phyloP scores from a whole-genome alignment of 352 stramenopile species.

The Phytophthora lateralis region DNA sequence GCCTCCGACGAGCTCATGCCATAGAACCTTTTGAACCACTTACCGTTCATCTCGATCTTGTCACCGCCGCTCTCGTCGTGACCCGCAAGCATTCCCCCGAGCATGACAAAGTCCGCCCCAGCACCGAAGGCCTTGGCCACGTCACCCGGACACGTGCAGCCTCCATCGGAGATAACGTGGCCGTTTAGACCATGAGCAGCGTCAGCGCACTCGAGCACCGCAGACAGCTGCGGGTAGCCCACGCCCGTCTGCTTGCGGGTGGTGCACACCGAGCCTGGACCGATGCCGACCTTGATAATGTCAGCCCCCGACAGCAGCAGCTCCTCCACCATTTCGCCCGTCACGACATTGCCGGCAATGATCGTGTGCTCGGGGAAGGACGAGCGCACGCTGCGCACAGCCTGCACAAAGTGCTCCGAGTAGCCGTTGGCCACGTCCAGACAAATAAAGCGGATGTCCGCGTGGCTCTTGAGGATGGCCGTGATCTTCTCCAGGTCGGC shows the following conservation, averaged over 20 bases:
- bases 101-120: slow-evolving; percentile 94
- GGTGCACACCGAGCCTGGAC: slow-evolving; percentile 91
- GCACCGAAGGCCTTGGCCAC: slow-evolving; percentile 92
- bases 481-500: slow-evolving; percentile 78
- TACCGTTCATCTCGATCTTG: slow-evolving; percentile 72
- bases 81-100: slow-evolving; percentile 91
- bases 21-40: slow-evolving; percentile 92
- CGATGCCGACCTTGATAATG: slow-evolving; percentile 95
- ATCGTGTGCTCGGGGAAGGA: slow-evolving; percentile 83
- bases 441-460: slow-evolving; percentile 84
- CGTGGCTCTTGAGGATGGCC: slow-evolving; percentile 60
- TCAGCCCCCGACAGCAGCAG: slow-evolving; percentile 90
- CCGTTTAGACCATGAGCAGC: slow-evolving; percentile 89
- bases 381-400: slow-evolving; percentile 63
- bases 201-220: slow-evolving; percentile 92
- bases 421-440: slow-evolving; percentile 92
- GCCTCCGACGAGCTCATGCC: slow-evolving; percentile 92
- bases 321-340: slow-evolving; percentile 93
- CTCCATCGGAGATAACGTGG: slow-evolving; percentile 90
- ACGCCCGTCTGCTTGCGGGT: slow-evolving; percentile 94
- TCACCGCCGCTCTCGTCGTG: slow-evolving; percentile 91
- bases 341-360: slow-evolving; percentile 94
- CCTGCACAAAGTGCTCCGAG: slow-evolving; percentile 87
- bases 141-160: slow-evolving; percentile 90
- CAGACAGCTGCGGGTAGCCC: slow-evolving; percentile 91